These are phyloP conservation scores for Fusarium ambrosium DNA, from an alignment of 2,329 filamentous ascomycete species.

Conservation along the genomic window DNA sequence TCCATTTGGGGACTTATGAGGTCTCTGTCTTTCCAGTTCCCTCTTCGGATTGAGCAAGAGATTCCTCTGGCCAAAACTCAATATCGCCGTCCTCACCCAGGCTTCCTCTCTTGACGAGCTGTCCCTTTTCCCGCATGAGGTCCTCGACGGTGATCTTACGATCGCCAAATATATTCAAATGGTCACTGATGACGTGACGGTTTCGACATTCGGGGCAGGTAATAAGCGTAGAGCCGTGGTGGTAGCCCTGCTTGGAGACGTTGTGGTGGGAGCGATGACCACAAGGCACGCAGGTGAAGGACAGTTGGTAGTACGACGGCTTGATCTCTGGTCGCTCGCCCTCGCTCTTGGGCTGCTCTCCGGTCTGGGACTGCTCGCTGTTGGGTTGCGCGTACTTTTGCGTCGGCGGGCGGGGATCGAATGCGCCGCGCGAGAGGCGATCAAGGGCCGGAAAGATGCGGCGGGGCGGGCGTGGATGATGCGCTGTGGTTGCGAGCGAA, in stretches of 20 bases:
- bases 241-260: constrained; percentile 95
- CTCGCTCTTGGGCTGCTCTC: constrained; percentile 46
- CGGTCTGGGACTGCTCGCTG: constrained; percentile 14
- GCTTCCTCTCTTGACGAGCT: constrained; percentile 78
- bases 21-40: constrained; percentile 29
- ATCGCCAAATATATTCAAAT: constrained; percentile 84
- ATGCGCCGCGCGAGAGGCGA: constrained; percentile 50
- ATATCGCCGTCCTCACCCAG: constrained; percentile 85
- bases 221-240: constrained; percentile 89
- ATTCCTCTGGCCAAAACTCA: constrained; percentile 89
- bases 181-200: constrained; percentile 91
- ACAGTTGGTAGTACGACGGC: constrained; percentile 84
- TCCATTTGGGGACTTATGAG: background rate
- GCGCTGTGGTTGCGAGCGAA: constrained; percentile 34
- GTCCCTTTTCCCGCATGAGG: constrained; percentile 81
- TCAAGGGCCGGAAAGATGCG: constrained; percentile 27
- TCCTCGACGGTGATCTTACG: constrained; percentile 80
- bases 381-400: constrained; percentile 28
- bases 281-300: constrained; percentile 94
- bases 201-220: constrained; percentile 89
- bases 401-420: constrained; percentile 52
- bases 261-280: constrained; percentile 83
- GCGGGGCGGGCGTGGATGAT: constrained; percentile 19
- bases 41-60: constrained; percentile 39
- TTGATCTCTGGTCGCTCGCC: constrained; percentile 49